A percentile compares a stretch with the other conserved stretches of the same genome.
Conservation (phyloP, 768 basidiomycete genomes). For the Pleurotus djamor region DNA sequence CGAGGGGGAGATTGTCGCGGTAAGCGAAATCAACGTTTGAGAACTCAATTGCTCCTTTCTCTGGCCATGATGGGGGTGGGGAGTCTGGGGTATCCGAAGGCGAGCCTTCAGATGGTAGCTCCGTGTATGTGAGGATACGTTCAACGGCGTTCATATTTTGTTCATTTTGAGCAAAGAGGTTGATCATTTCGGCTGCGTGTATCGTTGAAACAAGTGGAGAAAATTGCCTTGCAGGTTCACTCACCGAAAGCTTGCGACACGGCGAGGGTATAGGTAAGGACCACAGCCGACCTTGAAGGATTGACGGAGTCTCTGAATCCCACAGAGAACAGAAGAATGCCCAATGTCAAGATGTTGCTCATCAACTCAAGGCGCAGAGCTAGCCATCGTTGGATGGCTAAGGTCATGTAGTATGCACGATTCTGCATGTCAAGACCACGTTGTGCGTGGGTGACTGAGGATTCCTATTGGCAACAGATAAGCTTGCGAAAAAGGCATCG, state of each 20-base stretch:
- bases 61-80: constrained; percentile 47
- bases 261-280: constrained; percentile 52
- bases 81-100: constrained; percentile 33
- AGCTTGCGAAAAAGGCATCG: not conserved
- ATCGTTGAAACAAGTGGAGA: no score
- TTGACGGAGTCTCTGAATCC: constrained; percentile 52
- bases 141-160: constrained; percentile 77
- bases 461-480: constrained; percentile 23
- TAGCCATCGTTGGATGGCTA: constrained; percentile 66
- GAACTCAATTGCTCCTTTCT: constrained; percentile 52
- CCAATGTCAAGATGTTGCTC: constrained; percentile 61
- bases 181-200: constrained; percentile 47
- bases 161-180: constrained; percentile 56
- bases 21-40: constrained; percentile 54
- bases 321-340: constrained; percentile 68
- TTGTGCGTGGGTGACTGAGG: constrained; percentile 49
- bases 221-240: constrained; percentile 12
- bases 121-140: constrained; percentile 62
- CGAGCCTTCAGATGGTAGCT: constrained; percentile 55
- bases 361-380: constrained; percentile 62
- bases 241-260: constrained; percentile 53
- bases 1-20: constrained; percentile 59
- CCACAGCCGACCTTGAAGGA: constrained; percentile 61
- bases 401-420: constrained; percentile 60
- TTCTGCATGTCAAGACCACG: constrained; percentile 56